These are phyloP conservation scores for Elsinoe fawcettii DNA, from an alignment of 2,329 filamentous ascomycete species.

Conservation along the genomic window DNA sequence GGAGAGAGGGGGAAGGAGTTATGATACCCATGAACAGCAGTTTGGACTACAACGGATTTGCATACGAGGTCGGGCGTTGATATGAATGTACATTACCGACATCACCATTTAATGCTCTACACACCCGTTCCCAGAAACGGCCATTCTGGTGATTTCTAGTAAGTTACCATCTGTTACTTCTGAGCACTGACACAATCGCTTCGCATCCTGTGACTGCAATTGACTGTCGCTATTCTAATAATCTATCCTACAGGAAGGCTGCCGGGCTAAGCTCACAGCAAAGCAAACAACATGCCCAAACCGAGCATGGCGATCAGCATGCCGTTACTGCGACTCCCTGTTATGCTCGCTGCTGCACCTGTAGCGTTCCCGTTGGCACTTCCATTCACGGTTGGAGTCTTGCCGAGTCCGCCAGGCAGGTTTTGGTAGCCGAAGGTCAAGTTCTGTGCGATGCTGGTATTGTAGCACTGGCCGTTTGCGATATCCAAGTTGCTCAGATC, in stretches of 20 bases:
- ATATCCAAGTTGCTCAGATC: slow-evolving; percentile 62
- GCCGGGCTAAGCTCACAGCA: not conserved
- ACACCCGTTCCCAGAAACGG: no score
- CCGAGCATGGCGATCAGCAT: not conserved
- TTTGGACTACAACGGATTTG: not conserved
- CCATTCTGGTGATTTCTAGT: slow-evolving; percentile 37
- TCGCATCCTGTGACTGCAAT: not conserved
- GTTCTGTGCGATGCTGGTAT: slow-evolving; percentile 57
- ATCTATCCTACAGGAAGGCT: not conserved
- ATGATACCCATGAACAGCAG: not conserved
- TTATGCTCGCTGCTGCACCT: not conserved
- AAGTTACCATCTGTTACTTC: slow-evolving; percentile 64
- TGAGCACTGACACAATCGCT: not conserved
- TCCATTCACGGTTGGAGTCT: slow-evolving; percentile 16
- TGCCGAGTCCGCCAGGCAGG: slow-evolving; percentile 25
- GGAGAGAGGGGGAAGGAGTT: not conserved
- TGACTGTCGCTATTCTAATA: not conserved
- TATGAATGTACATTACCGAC: no score
- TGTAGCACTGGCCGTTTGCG: slow-evolving; percentile 59
- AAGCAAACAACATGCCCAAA: slow-evolving; percentile 7
- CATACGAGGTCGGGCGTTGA: no score
- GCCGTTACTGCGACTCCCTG: not conserved
- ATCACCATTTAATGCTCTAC: no score
- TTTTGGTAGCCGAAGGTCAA: slow-evolving; percentile 61
- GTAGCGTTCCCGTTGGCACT: slow-evolving; percentile 17